Evolutionary conservation across 164 flowering plant genomes (phyloP).

Genomic region (Echeveria elegans): DNA sequence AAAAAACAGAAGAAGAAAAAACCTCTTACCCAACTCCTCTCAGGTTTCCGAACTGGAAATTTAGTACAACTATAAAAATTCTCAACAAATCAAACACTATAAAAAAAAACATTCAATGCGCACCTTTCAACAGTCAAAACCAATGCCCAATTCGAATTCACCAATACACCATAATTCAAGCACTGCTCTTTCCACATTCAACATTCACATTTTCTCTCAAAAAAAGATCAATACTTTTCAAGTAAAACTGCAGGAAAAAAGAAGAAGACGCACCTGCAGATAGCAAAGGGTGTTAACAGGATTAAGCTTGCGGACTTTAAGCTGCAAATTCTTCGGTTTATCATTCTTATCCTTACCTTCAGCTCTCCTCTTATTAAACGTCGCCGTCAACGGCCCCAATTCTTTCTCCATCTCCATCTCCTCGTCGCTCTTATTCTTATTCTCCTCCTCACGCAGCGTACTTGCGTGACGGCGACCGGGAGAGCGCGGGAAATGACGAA

Average conservation of each 20-base stretch:
- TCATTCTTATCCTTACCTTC: conserved; percentile 61
- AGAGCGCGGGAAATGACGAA: conserved; percentile 10
- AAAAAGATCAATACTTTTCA: background rate
- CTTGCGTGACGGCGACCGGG: conserved; percentile 18
- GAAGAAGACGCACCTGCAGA: conserved; percentile 48
- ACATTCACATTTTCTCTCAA: background rate
- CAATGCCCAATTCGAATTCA: too few species aligned
- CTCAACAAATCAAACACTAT: too few species aligned
- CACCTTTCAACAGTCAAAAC: too few species aligned
- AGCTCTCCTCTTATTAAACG: conserved; percentile 71
- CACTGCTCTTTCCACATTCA: background rate
- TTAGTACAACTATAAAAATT: too few species aligned
- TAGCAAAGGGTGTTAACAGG: conserved; percentile 72
- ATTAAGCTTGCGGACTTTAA: conserved; percentile 61
- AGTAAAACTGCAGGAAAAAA: background rate
- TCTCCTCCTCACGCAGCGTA: conserved; percentile 15
- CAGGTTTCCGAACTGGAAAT: too few species aligned
- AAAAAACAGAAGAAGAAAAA: background rate
- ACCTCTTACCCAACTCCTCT: too few species aligned
- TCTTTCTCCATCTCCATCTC: conserved; percentile 39
- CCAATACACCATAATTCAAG: too few species aligned
- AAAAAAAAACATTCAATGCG: too few species aligned
- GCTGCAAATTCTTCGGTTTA: conserved; percentile 45
- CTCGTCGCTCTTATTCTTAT: conserved; percentile 9
- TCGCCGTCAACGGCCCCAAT: conserved; percentile 15